Percentiles rank a stretch among this genome's conserved stretches.
phyloP scores from a whole-genome alignment of 2,329 filamentous ascomycete genomes.

The Raffaelea deltoideospora region DNA sequence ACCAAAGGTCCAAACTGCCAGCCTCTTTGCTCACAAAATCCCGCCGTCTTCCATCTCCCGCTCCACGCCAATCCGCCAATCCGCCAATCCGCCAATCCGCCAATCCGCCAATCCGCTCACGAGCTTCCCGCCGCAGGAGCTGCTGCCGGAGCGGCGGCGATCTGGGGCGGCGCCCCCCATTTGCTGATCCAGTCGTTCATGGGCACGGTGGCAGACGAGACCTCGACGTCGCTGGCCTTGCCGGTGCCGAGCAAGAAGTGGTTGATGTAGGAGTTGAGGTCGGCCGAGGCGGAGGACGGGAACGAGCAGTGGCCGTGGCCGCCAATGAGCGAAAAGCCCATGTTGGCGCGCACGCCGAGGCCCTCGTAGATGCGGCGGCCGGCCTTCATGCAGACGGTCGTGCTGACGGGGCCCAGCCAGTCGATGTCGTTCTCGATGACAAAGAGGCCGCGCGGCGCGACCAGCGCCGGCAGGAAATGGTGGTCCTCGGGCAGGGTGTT shows the following conservation, averaged over 20 bases:
- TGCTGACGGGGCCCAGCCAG: conserved; percentile 37
- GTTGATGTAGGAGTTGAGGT: conserved; percentile 29
- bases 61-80: too few relatives aligned
- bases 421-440: conserved; percentile 39
- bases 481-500: conserved; percentile 34
- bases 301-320: conserved; percentile 37
- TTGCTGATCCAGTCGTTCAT: conserved; percentile 19
- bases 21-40: too few relatives aligned
- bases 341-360: conserved; percentile 30
- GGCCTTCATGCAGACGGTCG: conserved; percentile 37
- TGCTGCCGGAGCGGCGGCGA: background rate
- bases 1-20: too few relatives aligned
- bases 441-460: conserved; percentile 36
- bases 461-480: conserved; percentile 36
- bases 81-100: too few relatives aligned
- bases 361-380: conserved; percentile 33
- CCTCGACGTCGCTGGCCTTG: conserved; percentile 16
- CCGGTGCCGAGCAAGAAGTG: conserved; percentile 27
- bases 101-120: too few relatives aligned
- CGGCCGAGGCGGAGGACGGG: conserved; percentile 27
- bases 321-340: conserved; percentile 37
- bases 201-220: conserved; percentile 17
- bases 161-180: conserved; percentile 13
- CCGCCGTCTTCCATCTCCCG: too few relatives aligned
- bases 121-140: background rate